Percentiles rank a stretch among this genome's conserved stretches.
Evolutionary conservation across 129 eudicot species (phyloP).

Genomic region (Centaurea solstitialis): DNA sequence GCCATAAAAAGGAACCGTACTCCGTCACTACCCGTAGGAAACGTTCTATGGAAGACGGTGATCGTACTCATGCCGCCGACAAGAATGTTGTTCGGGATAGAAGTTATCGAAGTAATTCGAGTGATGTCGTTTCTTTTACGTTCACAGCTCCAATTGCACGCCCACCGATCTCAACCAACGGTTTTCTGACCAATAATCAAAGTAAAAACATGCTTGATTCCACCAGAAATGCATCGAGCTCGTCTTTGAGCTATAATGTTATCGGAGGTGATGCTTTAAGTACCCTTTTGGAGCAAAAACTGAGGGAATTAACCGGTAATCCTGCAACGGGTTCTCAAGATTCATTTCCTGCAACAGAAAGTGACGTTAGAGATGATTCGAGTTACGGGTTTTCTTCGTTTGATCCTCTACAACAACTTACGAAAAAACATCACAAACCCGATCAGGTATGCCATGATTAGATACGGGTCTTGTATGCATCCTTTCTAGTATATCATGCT

Average conservation of each 20-base stretch:
- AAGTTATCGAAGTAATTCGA: conserved; percentile 54
- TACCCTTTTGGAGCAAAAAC: conserved; percentile 70
- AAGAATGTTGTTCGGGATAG: conserved; percentile 38
- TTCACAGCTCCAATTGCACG: conserved; percentile 85
- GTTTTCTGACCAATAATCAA: conserved; percentile 28
- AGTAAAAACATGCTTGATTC: conserved; percentile 37
- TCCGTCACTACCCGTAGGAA: conserved; percentile 60
- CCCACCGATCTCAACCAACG: conserved; percentile 26
- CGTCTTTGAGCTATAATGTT: conserved; percentile 40
- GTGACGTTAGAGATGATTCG: conserved; percentile 24
- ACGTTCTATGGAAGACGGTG: conserved; percentile 56
- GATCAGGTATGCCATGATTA: conserved; percentile 48
- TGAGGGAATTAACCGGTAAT: conserved; percentile 54
- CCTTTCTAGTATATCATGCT: not conserved
- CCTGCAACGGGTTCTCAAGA: conserved; percentile 44
- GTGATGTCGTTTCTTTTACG: conserved; percentile 81
- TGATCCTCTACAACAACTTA: conserved; percentile 37
- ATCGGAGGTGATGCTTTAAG: conserved; percentile 79
- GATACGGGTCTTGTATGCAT: not conserved
- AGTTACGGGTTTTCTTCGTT: conserved; percentile 38
- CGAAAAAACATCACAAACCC: conserved; percentile 29
- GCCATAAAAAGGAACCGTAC: conserved; percentile 48
- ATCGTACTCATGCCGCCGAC: conserved; percentile 35
- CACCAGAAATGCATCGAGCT: conserved; percentile 34
- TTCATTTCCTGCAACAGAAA: conserved; percentile 26